A percentile compares a stretch with the other conserved stretches of the same genome.
Evolutionary conservation across 345 rosid species (phyloP).

Genomic region (Acer negundo): DNA sequence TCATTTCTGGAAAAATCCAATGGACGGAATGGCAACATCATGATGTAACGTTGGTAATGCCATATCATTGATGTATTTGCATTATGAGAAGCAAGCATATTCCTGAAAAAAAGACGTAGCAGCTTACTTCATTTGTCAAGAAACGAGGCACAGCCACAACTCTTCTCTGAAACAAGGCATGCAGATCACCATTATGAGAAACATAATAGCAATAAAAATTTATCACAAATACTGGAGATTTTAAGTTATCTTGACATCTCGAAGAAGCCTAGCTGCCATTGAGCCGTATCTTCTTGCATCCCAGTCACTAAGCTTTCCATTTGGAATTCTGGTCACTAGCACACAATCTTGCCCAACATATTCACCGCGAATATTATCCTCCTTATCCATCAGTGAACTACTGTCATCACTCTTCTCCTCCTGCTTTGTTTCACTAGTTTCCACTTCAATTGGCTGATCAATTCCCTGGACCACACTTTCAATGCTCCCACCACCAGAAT

Average conservation of each 20-base stretch:
- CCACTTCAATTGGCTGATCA: constrained; percentile 33
- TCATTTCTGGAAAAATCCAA: not conserved
- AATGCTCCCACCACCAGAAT: constrained; percentile 30
- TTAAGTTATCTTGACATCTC: constrained; percentile 62
- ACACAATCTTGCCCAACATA: constrained; percentile 34
- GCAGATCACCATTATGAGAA: not conserved
- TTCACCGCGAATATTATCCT: constrained; percentile 27
- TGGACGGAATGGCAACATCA: not conserved
- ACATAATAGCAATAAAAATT: not conserved
- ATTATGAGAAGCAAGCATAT: not conserved
- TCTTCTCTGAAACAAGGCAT: not conserved
- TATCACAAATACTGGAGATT: constrained; percentile 11
- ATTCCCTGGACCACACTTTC: constrained; percentile 17
- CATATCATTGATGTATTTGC: constrained; percentile 7
- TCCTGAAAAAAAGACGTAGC: not conserved
- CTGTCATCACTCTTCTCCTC: constrained; percentile 24
- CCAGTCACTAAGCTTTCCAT: constrained; percentile 76
- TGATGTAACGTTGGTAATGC: not conserved
- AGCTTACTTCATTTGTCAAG: not conserved
- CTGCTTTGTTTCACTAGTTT: constrained; percentile 23
- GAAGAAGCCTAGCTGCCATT: constrained; percentile 90
- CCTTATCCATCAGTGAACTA: constrained; percentile 15
- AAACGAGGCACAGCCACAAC: not conserved
- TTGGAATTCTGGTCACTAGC: constrained; percentile 32
- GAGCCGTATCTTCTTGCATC: constrained; percentile 87